Base-by-base conservation (phyloP, 495 filamentous ascomycete genomes). In the Aspergillus heteromorphus region DNA sequence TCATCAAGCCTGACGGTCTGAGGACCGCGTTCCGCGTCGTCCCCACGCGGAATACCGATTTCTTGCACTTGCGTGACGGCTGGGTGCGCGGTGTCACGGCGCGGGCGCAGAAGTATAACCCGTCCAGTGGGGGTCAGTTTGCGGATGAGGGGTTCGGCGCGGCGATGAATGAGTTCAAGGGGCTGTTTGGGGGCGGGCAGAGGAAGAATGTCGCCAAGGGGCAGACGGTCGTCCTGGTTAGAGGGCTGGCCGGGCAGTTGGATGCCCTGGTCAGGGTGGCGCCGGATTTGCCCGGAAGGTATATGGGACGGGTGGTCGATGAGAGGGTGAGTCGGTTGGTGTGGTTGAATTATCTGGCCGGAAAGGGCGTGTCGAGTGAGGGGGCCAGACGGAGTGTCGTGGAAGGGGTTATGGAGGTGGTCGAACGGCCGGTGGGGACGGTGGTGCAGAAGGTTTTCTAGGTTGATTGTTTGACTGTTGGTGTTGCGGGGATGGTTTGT, bases 311-410 rank as follows among this genome's bases (percentile, higher is more conserved):
- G 1, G 82, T 97, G 0, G 58, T 66, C 3, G 93, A 97, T 66
- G 87, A 91, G 76, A 75, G 92, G 49, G 73, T 97, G 9, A 85
- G 84, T 49, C 81, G 88, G 51, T 74, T 89, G 53, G 74, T 97
- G 17, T 97, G 92, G 93, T 71, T 96, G 66, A 86, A 88, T 53
- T 98, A 96, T 71, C 69, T 98, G 31, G 90, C 83, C 17, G 95
- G 92, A 7, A 87, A 86, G 70, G 88, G 83, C 53, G 90, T 96
- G 9, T 89, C 91, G 4, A 95, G 89, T 63, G 90, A 95, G 60
- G 79, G 79, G 6, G 87, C 90, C 23, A 79, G 93, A 56, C 76
- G 82, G 74, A 91, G 80, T 51, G 84, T 98, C 51, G 87, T 96
- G 4, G 86, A 96, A 36, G 93, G 93, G 0, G 76, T 95, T 48